Conservation (phyloP, 176 grass and related monocot genomes). For the Aegilops bicornis region DNA sequence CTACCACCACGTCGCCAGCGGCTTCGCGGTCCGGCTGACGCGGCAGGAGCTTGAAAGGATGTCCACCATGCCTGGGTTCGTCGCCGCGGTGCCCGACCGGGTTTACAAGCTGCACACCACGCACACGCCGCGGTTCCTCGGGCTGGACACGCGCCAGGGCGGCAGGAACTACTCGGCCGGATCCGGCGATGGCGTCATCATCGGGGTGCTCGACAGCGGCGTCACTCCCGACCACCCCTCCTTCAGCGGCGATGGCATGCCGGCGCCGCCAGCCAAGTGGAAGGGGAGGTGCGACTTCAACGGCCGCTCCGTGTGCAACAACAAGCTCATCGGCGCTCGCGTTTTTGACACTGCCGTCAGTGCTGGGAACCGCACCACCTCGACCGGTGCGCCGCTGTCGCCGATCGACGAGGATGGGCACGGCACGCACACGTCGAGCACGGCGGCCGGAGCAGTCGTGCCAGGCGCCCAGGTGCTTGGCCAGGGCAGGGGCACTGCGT, state of each 20-base stretch:
- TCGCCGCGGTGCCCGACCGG: conserved; percentile 25
- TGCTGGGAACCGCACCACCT: background rate
- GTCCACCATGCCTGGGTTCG: conserved; percentile 45
- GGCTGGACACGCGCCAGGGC: conserved; percentile 11
- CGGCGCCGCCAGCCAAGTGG: conserved; percentile 48
- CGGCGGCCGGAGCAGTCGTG: conserved; percentile 46
- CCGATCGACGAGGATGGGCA: conserved; percentile 44
- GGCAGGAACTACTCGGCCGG: conserved; percentile 7
- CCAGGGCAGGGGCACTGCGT: conserved; percentile 20
- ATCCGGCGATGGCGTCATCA: conserved; percentile 46
- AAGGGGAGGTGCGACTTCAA: conserved; percentile 54
- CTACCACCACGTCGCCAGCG: conserved; percentile 61
- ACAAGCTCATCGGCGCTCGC: conserved; percentile 64
- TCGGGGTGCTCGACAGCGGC: conserved; percentile 64
- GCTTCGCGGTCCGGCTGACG: conserved; percentile 57
- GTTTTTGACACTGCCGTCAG: background rate
- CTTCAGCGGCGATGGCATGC: conserved; percentile 53
- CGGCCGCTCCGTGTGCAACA: conserved; percentile 47
- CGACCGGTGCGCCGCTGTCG: background rate
- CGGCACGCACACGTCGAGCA: conserved; percentile 67
- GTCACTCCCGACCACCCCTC: conserved; percentile 48
- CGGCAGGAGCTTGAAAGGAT: conserved; percentile 29
- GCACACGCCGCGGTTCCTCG: conserved; percentile 59
- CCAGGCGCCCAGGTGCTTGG: conserved; percentile 38
- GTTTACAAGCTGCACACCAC: conserved; percentile 44